Percentiles rank a stretch among this genome's conserved stretches.
Evolutionary conservation across 2,329 filamentous ascomycete genomes (phyloP).

Genomic region (Colletotrichum gloeosporioides): DNA sequence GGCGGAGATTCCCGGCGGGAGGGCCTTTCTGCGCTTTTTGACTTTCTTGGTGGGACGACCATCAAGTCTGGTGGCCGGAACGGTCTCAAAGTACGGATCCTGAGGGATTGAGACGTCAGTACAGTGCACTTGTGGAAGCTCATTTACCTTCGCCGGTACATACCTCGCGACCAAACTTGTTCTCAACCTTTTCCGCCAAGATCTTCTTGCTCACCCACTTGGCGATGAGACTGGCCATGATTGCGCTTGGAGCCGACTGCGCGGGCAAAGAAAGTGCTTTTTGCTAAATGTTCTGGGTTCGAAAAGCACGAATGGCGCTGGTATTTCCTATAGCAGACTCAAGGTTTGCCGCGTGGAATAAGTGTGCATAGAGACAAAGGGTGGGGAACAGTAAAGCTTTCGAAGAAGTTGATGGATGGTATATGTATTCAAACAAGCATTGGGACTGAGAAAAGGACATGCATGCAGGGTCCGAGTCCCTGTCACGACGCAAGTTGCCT

Average conservation of each 20-base stretch:
- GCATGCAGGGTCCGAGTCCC: conserved; percentile 2
- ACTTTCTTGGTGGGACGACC: conserved; percentile 71
- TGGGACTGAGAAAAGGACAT: not conserved
- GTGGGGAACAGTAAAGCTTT: not conserved
- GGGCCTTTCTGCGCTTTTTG: conserved; percentile 85
- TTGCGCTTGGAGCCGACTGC: conserved; percentile 8
- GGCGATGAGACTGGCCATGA: conserved; percentile 58
- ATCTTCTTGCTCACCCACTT: conserved; percentile 64
- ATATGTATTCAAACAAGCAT: not conserved
- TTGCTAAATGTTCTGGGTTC: not conserved
- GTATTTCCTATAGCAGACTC: not conserved
- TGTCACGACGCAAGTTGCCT: not conserved
- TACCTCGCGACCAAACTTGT: conserved; percentile 64
- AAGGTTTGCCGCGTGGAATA: not conserved
- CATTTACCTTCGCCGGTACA: not conserved
- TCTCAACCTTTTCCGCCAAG: conserved; percentile 59
- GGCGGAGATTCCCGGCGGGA: conserved; percentile 81
- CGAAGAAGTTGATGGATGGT: not conserved
- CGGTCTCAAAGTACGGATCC: conserved; percentile 90
- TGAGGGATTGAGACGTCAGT: conserved; percentile 42
- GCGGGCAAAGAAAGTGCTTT: not conserved
- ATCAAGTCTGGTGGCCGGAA: conserved; percentile 74
- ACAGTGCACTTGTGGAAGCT: not conserved
- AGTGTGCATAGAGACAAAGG: not conserved
- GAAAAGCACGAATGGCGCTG: not conserved